These are phyloP conservation scores for Juglanconis juglandina DNA, from an alignment of 2,329 filamentous ascomycete species.

Conservation along the genomic window DNA sequence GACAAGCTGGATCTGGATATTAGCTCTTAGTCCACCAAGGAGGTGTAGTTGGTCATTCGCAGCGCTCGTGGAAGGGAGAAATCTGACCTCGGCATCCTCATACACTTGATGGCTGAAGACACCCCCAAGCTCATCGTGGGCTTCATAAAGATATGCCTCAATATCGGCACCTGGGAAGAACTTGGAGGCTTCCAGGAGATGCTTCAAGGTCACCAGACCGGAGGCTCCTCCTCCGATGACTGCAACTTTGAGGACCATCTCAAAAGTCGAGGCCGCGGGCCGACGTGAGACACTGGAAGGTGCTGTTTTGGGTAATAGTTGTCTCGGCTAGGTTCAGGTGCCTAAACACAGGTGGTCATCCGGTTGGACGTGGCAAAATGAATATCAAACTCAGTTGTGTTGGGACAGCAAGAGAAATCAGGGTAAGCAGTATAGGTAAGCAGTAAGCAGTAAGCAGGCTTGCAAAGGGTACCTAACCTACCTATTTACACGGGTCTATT, in stretches of 20 bases:
- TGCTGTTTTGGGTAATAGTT: too few species aligned
- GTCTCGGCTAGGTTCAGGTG: too few species aligned
- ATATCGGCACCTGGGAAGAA: constrained; percentile 32
- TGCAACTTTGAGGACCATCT: constrained; percentile 24
- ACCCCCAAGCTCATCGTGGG: constrained; percentile 36
- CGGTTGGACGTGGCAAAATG: too few species aligned
- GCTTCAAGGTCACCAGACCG: constrained; percentile 37
- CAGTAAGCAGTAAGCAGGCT: too few species aligned
- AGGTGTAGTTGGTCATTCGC: neutral
- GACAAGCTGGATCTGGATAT: constrained; percentile 29
- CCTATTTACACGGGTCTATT: too few species aligned
- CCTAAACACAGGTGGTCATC: too few species aligned
- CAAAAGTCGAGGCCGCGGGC: too few species aligned
- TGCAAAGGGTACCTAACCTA: too few species aligned
- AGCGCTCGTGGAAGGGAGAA: neutral
- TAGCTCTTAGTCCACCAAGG: neutral
- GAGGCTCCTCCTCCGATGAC: constrained; percentile 37
- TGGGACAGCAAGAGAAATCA: too few species aligned
- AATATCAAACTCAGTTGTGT: too few species aligned
- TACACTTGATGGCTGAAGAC: constrained; percentile 42
- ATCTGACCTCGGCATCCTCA: constrained; percentile 38
- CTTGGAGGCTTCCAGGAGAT: constrained; percentile 30
- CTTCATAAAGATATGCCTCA: constrained; percentile 40
- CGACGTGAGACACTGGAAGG: too few species aligned
- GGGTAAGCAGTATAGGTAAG: too few species aligned